Evolutionary conservation across 192 early-diverging fungal genomes (phyloP), one percentile per base, ranked within the genome.

Genomic region (Coemansia sp.): DNA sequence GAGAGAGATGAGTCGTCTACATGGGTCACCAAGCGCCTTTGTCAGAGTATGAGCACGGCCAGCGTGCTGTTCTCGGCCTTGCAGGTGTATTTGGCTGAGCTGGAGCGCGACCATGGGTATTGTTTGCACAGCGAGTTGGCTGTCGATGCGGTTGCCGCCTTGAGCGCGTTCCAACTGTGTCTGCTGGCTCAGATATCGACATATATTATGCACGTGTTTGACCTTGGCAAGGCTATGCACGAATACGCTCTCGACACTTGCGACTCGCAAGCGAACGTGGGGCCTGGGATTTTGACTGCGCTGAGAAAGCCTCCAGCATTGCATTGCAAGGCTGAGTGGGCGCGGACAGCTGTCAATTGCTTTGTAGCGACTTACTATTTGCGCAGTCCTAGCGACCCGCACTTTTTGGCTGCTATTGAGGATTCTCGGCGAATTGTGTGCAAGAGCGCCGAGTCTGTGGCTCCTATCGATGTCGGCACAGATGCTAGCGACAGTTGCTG

Each of bases 131-230:
- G 42, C 17, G 23, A 32, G 11, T 28, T 40, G 26, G 35, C 71
- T 1, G 67, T 26, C 26, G 50, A 47, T 4, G 70, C 55, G 19
- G 28, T 64, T 13, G 53, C 59, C 3, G 46, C 32, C 23, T 33
- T 77, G 63, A 42, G 72, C 35, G 39, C 19, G 10, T 55, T 73
- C n/a, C 76, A 77, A 32, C 10, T 50, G 38, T 60, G 46, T 11
- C 30, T 77, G 63, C 63, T 79, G 40, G 68, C 73, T 16, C 65
- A 71, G 26, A 13, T 66, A 13, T 60, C 73, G 6, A 39, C 75
- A 32, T 64, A 69, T 19, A 14, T 79, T 35, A 61, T 57, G 60
- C 68, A 63, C 21, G 8, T 67, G 30, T 30, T 75, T 33, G 64
- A 71, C 21, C 11, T 74, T 16, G 53, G 55, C 55, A 30, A 58